Base-by-base conservation (phyloP, 1,284 basidiomycete genomes). In the Chalciporus sp. region DNA sequence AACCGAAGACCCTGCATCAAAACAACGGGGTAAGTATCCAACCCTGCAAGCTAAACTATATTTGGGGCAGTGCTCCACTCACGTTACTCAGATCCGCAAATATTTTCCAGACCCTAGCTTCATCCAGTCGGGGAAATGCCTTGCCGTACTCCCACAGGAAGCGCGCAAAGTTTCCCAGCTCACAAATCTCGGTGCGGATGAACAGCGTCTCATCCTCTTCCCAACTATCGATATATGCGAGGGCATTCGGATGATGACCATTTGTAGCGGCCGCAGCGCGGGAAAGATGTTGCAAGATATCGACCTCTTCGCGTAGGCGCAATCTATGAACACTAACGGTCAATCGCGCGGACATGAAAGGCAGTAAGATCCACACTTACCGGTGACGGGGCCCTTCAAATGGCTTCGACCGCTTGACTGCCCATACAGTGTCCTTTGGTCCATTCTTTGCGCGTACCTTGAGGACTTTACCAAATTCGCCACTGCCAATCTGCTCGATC, bases 81-180 rank as follows among this genome's bases (percentile, higher is more conserved):
- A 94, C 92, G 72, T 88, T 86, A 65, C 87, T 87, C 53, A 99
- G 79, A 72, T 99, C 97, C 41, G 88, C 88, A 53, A 96, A 79
- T 62, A 98, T 90, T 80, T 99, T 99, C 97, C 97, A 99, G 45
- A 98, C 89, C 51, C 94, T 81, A 28, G 89, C 88, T 74, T 99
- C 96, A 66, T 98, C 95, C 54, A 99, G 79, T 56, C 84, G 78
- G 52, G 92, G 89, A 71, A 92, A 94, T 31, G 81, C 81, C 43
- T 86, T 83, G 5, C 97, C 95, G 70, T 93, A 98, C 73, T 95
- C 91, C 78, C 92, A 91, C 61, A 99, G 77, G 80, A 99, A 98
- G 66, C 86, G 88, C 1, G 88, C 87, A 59, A 99, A 84, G 68
- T 94, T 96, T 54, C 97, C 97, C 56, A 92, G 82, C 61, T 92